Evolutionary conservation across 2,329 filamentous ascomycete species (phyloP).

Genomic region (Tolypocladium tropicale): DNA sequence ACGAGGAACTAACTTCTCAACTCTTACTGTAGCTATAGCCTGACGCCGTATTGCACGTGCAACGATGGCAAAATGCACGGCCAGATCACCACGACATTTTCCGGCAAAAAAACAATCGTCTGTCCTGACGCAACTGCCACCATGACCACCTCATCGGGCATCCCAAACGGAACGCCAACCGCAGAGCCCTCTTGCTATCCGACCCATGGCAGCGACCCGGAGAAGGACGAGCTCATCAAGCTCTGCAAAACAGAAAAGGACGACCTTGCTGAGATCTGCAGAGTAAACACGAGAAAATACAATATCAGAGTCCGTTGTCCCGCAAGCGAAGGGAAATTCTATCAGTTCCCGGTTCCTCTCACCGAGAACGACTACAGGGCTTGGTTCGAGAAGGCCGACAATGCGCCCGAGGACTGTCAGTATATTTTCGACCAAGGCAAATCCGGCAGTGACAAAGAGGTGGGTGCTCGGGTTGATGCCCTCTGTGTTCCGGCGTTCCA

Average conservation of each 20-base stretch:
- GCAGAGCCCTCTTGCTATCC: no score
- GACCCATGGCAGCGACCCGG: no score
- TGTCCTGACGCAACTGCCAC: not conserved
- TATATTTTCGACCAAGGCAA: not conserved
- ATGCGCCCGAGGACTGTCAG: not conserved
- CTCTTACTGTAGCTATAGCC: not conserved
- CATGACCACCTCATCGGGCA: no score
- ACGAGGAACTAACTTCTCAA: not conserved
- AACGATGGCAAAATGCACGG: slow-evolving; percentile 4
- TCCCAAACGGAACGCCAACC: no score
- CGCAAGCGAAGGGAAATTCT: not conserved
- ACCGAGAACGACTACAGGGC: not conserved
- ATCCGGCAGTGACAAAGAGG: not conserved
- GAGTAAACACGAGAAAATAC: no score
- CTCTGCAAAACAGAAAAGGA: no score
- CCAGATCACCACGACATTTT: slow-evolving; percentile 2
- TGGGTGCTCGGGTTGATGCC: no score
- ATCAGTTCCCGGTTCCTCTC: not conserved
- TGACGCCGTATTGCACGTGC: slow-evolving; percentile 4
- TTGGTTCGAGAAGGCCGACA: not conserved
- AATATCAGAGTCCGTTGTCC: no score
- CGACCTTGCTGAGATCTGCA: no score
- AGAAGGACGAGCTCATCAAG: no score
- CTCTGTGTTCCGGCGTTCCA: no score
- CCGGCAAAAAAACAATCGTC: slow-evolving; percentile 1